These are phyloP conservation scores for Rhizopogon salebrosus DNA, from an alignment of 768 basidiomycete species.

Conservation along the genomic window DNA sequence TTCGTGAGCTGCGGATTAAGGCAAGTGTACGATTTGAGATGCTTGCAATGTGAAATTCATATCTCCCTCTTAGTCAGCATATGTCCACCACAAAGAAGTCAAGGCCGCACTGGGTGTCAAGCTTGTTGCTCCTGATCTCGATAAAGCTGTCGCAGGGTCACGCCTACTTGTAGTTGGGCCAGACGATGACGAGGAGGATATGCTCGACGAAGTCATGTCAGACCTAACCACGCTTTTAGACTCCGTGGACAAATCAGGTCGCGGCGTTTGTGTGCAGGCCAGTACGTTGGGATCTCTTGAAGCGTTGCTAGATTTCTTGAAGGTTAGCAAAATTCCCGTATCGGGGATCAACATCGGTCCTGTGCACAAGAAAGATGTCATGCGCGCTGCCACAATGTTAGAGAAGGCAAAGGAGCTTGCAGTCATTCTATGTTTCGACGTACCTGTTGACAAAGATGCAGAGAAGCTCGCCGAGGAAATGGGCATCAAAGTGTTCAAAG, in stretches of 20 bases:
- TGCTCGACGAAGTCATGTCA: conserved; percentile 94
- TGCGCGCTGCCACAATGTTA: conserved; percentile 89
- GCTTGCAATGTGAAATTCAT: conserved; percentile 1
- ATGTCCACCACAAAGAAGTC: conserved; percentile 96
- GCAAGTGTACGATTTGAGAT: conserved; percentile 32
- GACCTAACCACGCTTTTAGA: conserved; percentile 85
- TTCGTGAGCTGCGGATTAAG: conserved; percentile 95
- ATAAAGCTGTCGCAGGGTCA: conserved; percentile 97
- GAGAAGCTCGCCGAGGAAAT: conserved; percentile 89
- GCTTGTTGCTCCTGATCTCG: conserved; percentile 89
- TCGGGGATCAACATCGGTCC: conserved; percentile 97
- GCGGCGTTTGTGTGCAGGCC: conserved; percentile 95
- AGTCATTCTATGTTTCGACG: conserved; percentile 95
- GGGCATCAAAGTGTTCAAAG: conserved; percentile 92
- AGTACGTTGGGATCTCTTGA: conserved; percentile 96
- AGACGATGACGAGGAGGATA: conserved; percentile 94
- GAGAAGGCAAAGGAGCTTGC: conserved; percentile 95
- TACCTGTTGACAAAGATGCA: conserved; percentile 88
- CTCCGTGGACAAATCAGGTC: conserved; percentile 92
- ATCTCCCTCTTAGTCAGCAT: conserved; percentile 60
- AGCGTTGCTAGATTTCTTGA: conserved; percentile 93
- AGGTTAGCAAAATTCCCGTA: conserved; percentile 93
- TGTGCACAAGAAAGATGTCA: conserved; percentile 92
- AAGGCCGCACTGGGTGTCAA: conserved; percentile 97
- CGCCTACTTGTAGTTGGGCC: conserved; percentile 88